These are phyloP conservation scores for Tolypocladium sp. DNA, from an alignment of 2,329 filamentous ascomycete genomes.

Conservation along the genomic window DNA sequence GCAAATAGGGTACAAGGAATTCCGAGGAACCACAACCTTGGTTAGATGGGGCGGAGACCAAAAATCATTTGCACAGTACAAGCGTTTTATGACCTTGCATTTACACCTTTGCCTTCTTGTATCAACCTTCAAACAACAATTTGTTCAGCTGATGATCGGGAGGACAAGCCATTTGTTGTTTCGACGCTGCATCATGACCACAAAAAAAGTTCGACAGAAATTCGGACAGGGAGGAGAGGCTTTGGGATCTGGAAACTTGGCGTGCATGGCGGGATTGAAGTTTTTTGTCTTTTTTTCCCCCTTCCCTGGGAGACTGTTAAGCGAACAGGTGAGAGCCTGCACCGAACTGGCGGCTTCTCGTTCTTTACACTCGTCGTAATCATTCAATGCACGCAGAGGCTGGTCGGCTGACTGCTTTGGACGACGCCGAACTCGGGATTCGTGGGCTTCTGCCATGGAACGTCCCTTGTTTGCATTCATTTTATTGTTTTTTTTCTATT, in stretches of 20 bases:
- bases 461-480: not conserved
- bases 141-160: conserved; percentile 16
- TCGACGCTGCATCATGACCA: conserved; percentile 20
- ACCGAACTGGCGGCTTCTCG: not conserved
- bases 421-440: conserved; percentile 4
- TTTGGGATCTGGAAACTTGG: conserved; percentile 10
- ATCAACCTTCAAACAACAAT: conserved; percentile 27
- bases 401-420: conserved; percentile 22
- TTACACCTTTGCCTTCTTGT: conserved; percentile 34
- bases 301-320: not conserved
- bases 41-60: conserved; percentile 21
- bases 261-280: conserved; percentile 15
- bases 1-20: conserved; percentile 16
- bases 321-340: not conserved
- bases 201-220: conserved; percentile 10
- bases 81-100: conserved; percentile 29
- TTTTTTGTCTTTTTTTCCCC: not conserved
- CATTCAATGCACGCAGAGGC: conserved; percentile 26
- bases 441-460: not conserved
- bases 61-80: conserved; percentile 24
- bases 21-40: conserved; percentile 13
- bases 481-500: conserved; percentile 1
- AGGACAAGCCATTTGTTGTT: conserved; percentile 8
- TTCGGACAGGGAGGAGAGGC: conserved; percentile 7
- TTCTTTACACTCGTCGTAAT: conserved; percentile 48